Evolutionary conservation across 2,329 filamentous ascomycete genomes (phyloP), one percentile per base, ranked within the genome.

Genomic region (Neonectria magnoliae): DNA sequence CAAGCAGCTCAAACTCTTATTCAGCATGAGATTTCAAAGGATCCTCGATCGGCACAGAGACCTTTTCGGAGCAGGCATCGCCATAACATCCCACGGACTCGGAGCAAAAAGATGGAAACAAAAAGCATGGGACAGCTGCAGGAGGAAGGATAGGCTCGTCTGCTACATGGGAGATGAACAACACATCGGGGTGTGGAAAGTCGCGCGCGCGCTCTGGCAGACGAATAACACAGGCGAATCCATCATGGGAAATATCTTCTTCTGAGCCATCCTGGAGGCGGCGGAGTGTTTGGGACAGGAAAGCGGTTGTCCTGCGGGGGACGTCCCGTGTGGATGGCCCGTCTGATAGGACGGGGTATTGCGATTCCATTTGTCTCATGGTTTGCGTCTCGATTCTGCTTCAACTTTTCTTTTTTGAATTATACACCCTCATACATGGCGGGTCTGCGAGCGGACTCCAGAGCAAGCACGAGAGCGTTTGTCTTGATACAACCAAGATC

Each of bases 361-460:
- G 70, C 60, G 72, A 65, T 76, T 73, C 70, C 75, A 72, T 76
- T 74, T 77, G 71, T 75, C 66, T 72, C 63, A 64, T 66, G 66
- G 66, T 73, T 72, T 68, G 62, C 70, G 63, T 69, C 62, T 70
- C 69, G 57, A 66, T 67, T 70, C 65, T 71, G 65, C 60, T 70
- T 72, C 63, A 69, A 65, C 60, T 71, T 69, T 61, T 68, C 65
- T 62, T 73, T 71, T 70, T 74, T 75, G 72, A 74, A 72, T 76
- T 76, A 76, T 76, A 77, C 63, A 59, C 56, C 48, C 71, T 73
- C 71, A 75, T 74, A 75, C 74, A 72, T 70, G 64, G 54, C 60
- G 71, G 71, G 75, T 73, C 75, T 76, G 77, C 74, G 64, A 76
- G 73, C 75, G 74, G 76, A 73, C 70, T 76, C 63, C 33, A 27